phyloP scores from a whole-genome alignment of 495 filamentous ascomycete species.

The Pseudevernia furfuracea region DNA sequence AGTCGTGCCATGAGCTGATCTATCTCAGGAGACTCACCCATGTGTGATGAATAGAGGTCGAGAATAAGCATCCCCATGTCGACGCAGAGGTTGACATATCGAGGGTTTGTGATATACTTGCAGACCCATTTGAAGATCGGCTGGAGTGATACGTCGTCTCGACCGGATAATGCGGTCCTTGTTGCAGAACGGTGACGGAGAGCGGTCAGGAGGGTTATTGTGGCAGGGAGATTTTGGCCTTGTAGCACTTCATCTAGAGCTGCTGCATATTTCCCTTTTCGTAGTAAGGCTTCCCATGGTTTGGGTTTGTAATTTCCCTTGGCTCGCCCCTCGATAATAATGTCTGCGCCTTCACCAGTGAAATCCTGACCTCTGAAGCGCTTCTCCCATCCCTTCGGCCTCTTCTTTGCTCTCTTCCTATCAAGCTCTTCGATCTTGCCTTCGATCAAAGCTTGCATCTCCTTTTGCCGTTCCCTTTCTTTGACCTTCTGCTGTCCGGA shows the following conservation, averaged over 20 bases:
- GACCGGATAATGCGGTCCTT: slow-evolving; percentile 65
- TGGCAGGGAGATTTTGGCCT: slow-evolving; percentile 42
- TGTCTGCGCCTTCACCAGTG: slow-evolving; percentile 76
- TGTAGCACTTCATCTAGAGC: slow-evolving; percentile 74
- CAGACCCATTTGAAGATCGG: slow-evolving; percentile 78
- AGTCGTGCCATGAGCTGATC: slow-evolving; percentile 57
- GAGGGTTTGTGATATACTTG: slow-evolving; percentile 68
- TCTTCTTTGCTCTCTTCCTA: slow-evolving; percentile 55
- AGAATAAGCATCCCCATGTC: slow-evolving; percentile 73
- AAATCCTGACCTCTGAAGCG: slow-evolving; percentile 69
- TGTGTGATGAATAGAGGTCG: slow-evolving; percentile 77
- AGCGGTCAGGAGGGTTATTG: slow-evolving; percentile 71
- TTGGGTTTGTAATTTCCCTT: slow-evolving; percentile 50
- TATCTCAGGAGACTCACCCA: slow-evolving; percentile 65
- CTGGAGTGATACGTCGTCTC: slow-evolving; percentile 75
- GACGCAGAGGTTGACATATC: slow-evolving; percentile 65
- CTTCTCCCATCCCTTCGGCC: slow-evolving; percentile 61
- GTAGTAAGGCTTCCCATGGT: slow-evolving; percentile 71
- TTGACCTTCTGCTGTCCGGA: slow-evolving; percentile 73
- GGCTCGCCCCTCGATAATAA: slow-evolving; percentile 73
- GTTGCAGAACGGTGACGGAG: slow-evolving; percentile 83
- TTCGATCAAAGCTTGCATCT: slow-evolving; percentile 75
- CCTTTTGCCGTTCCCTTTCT: slow-evolving; percentile 69
- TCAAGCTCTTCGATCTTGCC: slow-evolving; percentile 67
- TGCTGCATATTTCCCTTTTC: slow-evolving; percentile 64